Evolutionary conservation across 2,329 filamentous ascomycete genomes (phyloP).

Genomic region (Penicillium sumatraense): DNA sequence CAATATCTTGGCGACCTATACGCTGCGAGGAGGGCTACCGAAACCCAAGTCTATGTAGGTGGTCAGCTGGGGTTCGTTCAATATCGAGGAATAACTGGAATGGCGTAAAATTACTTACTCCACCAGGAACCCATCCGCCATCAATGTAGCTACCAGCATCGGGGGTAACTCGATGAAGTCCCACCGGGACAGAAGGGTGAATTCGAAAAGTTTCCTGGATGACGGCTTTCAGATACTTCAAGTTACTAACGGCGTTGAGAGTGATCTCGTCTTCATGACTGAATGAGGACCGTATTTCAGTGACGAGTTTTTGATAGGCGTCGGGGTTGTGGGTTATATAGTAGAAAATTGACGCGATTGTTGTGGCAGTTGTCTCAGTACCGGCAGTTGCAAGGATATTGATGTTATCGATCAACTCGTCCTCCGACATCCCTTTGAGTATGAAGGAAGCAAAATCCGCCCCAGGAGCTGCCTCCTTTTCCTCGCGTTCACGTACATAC

Average conservation of each 20-base stretch:
- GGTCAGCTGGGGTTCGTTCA: neutral
- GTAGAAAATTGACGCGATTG: neutral
- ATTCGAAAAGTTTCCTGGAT: conserved; percentile 10
- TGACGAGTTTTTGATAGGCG: conserved; percentile 1
- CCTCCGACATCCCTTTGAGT: neutral
- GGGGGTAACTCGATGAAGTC: conserved; percentile 8
- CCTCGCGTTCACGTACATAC: neutral
- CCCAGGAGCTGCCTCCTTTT: neutral
- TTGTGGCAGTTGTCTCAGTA: neutral
- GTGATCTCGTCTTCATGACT: conserved; percentile 8
- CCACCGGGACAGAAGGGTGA: conserved; percentile 10
- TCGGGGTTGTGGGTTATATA: conserved; percentile 7
- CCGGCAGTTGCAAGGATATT: conserved; percentile 8
- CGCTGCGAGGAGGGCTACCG: conserved; percentile 5
- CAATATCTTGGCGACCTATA: conserved; percentile 12
- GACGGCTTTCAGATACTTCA: conserved; percentile 8
- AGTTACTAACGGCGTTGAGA: neutral
- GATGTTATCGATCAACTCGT: conserved; percentile 10
- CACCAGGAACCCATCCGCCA: conserved; percentile 10
- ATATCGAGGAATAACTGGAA: neutral
- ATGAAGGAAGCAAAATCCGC: conserved; percentile 5
- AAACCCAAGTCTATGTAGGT: conserved; percentile 13
- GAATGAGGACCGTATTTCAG: conserved; percentile 5
- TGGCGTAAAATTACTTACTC: neutral
- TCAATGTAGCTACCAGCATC: conserved; percentile 7